Conservation (phyloP, 108 stramenopile species). For the Pseudonitzschia multistriata region DNA sequence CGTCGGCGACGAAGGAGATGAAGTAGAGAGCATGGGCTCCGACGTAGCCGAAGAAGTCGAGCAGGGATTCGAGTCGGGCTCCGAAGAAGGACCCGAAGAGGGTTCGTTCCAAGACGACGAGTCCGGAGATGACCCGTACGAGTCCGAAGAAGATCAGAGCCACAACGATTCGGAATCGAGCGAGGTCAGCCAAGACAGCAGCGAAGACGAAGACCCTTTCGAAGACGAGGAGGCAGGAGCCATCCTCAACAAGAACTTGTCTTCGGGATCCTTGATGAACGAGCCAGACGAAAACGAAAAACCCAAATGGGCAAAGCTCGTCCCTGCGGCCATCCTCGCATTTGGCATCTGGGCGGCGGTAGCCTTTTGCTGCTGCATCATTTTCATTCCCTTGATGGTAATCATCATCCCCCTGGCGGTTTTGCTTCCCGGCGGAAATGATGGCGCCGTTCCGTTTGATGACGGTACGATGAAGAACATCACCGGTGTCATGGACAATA, state of each 20-base stretch:
- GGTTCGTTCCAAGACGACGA: background rate
- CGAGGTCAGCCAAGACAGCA: background rate
- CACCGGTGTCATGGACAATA: background rate
- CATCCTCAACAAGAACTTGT: background rate
- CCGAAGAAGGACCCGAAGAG: background rate
- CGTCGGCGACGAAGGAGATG: background rate
- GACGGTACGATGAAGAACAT: background rate
- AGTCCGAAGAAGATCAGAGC: background rate
- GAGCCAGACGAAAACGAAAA: background rate
- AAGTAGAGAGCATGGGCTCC: background rate
- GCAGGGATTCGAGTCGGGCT: background rate
- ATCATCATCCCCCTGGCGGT: background rate
- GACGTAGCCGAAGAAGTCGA: background rate
- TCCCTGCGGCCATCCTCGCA: background rate
- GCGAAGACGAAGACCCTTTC: background rate
- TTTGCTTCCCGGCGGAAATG: background rate
- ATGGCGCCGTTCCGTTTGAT: background rate
- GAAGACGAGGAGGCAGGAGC: constrained; percentile 9
- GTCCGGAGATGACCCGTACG: background rate
- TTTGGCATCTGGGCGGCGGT: background rate
- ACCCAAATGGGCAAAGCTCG: background rate
- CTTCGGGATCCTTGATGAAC: background rate
- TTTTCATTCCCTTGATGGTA: background rate
- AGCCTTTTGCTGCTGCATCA: background rate
- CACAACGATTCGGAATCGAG: background rate